Evolutionary conservation across 192 early-diverging fungal genomes (phyloP).

Genomic region (Podochytrium sp.): DNA sequence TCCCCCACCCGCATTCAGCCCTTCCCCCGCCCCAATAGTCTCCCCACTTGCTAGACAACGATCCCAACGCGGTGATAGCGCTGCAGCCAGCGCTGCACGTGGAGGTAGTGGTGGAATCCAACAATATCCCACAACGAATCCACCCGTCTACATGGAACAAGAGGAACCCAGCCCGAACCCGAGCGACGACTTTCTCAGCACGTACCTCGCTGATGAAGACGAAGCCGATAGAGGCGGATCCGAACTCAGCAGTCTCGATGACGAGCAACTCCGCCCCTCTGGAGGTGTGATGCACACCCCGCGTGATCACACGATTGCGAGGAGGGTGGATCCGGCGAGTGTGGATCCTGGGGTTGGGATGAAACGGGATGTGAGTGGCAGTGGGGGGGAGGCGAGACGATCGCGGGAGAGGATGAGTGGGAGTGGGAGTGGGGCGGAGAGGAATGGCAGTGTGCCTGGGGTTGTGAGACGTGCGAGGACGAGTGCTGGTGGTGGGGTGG

Average conservation of each 20-base stretch:
- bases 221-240: background rate
- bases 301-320: background rate
- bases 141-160: background rate
- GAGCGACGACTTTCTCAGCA: background rate
- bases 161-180: background rate
- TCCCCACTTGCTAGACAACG: too few species aligned
- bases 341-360: background rate
- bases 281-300: background rate
- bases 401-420: background rate
- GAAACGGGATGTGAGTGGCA: background rate
- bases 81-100: too few species aligned
- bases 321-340: background rate
- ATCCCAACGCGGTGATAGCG: too few species aligned
- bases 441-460: background rate
- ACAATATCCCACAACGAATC: too few species aligned
- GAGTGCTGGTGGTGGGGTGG: background rate
- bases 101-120: too few species aligned
- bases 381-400: background rate
- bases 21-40: background rate
- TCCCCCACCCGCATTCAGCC: background rate
- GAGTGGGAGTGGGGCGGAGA: background rate
- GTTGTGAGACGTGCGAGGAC: background rate
- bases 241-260: background rate
- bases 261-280: background rate
- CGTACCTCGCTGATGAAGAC: background rate